Base-by-base conservation (phyloP, 148 eudicot species). In the Limonium bicolor region DNA sequence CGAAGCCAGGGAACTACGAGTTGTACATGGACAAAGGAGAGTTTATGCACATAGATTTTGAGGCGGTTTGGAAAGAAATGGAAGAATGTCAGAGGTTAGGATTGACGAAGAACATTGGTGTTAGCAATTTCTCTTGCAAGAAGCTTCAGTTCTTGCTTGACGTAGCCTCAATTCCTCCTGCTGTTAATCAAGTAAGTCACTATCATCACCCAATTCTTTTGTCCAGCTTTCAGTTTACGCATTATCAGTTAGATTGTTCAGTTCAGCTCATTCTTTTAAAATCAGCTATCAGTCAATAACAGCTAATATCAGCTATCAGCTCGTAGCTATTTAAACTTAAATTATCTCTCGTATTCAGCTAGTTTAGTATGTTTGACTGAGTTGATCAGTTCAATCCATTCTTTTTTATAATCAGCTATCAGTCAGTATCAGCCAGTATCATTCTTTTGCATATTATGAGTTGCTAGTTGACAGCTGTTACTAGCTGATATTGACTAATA, bases 41-140 rank as follows among this genome's bases (percentile, higher is more conserved):
- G 5, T 4, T 52, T 17, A 36, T 65, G 32, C 50, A 61, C 0
- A 36, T 71, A 37, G 73, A 72, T 49, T 43, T 37, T 27, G 35
- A 46, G 30, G 41, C 48, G 2, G 67, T 68, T 4, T 72, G 76
- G 71, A 35, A 34, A 40, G 68, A 58, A 13, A 71, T 66, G 76
- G 71, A 71, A 55, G 65, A 62, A 34, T 66, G 76, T 46, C 46
- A 59, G n/a, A 54, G 11, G 15, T 68, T 65, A n/a, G 76, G 71
- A 9, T 55, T 71, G 4, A 30, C 65, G 17, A 66, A 66, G 20
- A 36, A 58, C 13, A 66, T 71, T 31, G 71, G 72, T 13, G 68
- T 71, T 0, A 56, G 71, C 48, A 66, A 71, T 14, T 71, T 71
- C 61, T 37, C 65, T 8, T 48, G 60, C 45, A 64, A 57, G 50